These are phyloP conservation scores for Lyophyllum shimeji DNA, from an alignment of 768 basidiomycete genomes.

Conservation along the genomic window DNA sequence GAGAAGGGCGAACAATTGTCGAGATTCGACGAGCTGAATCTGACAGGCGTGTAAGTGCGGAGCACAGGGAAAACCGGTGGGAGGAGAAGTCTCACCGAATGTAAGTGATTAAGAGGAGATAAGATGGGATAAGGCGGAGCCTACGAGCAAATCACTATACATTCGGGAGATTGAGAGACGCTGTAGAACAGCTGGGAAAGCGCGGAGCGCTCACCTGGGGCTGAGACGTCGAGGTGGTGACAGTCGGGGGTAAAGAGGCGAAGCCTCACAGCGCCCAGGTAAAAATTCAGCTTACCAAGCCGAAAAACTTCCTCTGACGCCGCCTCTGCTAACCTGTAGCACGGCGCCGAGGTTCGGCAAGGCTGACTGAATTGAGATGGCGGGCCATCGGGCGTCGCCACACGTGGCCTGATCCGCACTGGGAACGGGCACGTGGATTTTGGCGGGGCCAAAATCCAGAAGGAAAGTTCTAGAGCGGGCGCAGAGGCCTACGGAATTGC, in stretches of 20 bases:
- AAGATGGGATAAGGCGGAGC: too few relatives aligned
- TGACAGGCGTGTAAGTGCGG: too few relatives aligned
- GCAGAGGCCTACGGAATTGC: slow-evolving; percentile 13
- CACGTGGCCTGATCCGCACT: background rate
- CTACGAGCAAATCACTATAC: too few relatives aligned
- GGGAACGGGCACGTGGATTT: too few relatives aligned
- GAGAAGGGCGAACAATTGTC: too few relatives aligned
- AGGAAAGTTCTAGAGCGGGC: background rate
- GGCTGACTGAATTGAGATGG: background rate
- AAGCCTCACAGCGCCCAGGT: background rate
- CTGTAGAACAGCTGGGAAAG: too few relatives aligned
- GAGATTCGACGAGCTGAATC: too few relatives aligned
- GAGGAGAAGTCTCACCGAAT: too few relatives aligned
- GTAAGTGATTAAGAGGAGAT: too few relatives aligned
- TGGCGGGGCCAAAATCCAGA: too few relatives aligned
- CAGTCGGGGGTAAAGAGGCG: background rate
- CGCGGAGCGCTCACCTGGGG: background rate
- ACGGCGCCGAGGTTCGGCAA: background rate
- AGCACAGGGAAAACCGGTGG: too few relatives aligned
- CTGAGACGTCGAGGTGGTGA: background rate
- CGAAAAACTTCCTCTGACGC: background rate
- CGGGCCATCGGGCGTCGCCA: background rate
- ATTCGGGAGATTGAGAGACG: too few relatives aligned
- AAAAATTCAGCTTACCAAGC: background rate
- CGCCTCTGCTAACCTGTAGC: background rate